Conservation (phyloP, 2,329 filamentous ascomycete species). For the Penicillium sp. region DNA sequence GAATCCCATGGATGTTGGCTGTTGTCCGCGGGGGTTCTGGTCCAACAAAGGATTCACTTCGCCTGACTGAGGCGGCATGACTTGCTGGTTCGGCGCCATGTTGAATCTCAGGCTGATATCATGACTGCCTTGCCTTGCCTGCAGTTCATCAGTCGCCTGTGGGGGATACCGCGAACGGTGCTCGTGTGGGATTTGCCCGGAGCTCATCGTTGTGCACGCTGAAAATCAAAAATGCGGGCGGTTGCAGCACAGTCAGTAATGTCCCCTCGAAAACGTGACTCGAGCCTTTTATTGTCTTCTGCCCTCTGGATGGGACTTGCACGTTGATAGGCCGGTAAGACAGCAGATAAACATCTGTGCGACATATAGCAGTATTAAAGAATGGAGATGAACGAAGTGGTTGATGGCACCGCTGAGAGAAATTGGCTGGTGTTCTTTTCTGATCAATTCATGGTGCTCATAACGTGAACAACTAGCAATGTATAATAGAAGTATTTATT, state of each 20-base stretch:
- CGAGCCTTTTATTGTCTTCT: background rate
- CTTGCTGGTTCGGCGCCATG: background rate
- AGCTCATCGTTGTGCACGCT: constrained; percentile 6
- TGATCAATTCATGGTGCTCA: background rate
- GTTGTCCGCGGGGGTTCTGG: background rate
- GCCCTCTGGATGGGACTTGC: background rate
- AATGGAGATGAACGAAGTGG: background rate
- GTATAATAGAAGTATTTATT: background rate
- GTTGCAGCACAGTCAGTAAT: background rate
- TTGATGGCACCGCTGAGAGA: background rate
- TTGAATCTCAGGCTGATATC: background rate
- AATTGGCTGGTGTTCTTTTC: background rate
- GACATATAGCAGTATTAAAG: background rate
- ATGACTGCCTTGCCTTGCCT: background rate
- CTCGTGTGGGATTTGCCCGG: background rate
- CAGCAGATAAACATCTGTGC: background rate
- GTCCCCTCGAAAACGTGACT: background rate
- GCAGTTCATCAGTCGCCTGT: background rate
- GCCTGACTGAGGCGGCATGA: background rate
- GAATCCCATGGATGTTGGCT: background rate
- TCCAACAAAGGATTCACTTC: background rate
- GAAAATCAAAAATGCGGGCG: background rate
- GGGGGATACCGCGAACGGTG: background rate
- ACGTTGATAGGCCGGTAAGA: background rate
- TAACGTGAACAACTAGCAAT: background rate